A percentile compares a stretch with the other conserved stretches of the same genome.
Evolutionary conservation across 2,329 filamentous ascomycete genomes (phyloP).

Genomic region (Colletotrichum noveboracense): DNA sequence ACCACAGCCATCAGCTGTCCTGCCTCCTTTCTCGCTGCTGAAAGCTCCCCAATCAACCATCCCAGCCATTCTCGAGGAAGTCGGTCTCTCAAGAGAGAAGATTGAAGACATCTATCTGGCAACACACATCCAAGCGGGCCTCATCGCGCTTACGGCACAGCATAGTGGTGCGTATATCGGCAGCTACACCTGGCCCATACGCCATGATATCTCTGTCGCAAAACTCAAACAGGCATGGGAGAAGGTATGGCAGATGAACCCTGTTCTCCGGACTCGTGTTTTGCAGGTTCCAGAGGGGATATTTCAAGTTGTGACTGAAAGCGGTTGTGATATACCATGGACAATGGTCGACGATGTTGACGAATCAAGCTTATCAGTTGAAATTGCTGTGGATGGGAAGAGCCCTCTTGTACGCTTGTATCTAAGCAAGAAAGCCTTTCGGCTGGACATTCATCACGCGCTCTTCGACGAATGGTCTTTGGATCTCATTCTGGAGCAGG

Average conservation of each 20-base stretch:
- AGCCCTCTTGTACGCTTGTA: no score
- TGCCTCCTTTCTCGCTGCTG: background rate
- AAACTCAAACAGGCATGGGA: conserved; percentile 34
- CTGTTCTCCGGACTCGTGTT: conserved; percentile 10
- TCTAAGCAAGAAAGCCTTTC: background rate
- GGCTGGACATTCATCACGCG: conserved; percentile 5
- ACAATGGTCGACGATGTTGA: background rate
- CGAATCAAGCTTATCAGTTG: background rate
- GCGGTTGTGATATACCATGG: no score
- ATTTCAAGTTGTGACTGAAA: background rate
- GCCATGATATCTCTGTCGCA: background rate
- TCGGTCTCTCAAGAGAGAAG: background rate
- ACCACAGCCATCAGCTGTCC: no score
- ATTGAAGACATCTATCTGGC: conserved; percentile 23
- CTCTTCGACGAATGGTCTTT: background rate
- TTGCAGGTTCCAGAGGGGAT: background rate
- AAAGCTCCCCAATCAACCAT: background rate
- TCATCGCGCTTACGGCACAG: conserved; percentile 25
- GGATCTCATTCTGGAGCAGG: background rate
- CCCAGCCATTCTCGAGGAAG: background rate
- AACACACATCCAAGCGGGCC: conserved; percentile 22
- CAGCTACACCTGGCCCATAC: background rate
- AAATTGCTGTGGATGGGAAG: background rate
- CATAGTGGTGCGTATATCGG: conserved; percentile 21
- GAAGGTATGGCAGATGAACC: background rate